phyloP scores from a whole-genome alignment of 192 early-diverging fungal species.

The Coemansia sp. region DNA sequence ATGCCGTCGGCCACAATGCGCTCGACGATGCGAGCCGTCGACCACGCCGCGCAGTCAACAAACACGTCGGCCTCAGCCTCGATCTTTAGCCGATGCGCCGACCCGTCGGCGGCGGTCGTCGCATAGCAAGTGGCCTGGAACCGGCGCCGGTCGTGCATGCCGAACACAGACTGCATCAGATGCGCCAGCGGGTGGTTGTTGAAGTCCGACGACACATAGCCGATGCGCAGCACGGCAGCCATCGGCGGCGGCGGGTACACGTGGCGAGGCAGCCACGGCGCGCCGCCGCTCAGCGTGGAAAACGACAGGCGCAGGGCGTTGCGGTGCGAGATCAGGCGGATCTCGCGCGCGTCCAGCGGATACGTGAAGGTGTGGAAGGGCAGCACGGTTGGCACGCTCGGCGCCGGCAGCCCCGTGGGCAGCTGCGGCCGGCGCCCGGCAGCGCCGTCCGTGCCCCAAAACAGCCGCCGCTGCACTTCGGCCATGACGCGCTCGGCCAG shows the following conservation, averaged over 20 bases:
- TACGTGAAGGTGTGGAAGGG: slow-evolving; percentile 97
- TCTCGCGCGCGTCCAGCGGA: slow-evolving; percentile 77
- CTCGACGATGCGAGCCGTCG: slow-evolving; percentile 74
- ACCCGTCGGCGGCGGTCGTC: slow-evolving; percentile 75
- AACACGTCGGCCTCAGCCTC: slow-evolving; percentile 78
- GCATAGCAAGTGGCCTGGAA: slow-evolving; percentile 85
- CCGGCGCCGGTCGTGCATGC: slow-evolving; percentile 75
- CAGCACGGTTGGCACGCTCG: slow-evolving; percentile 79
- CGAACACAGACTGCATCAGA: slow-evolving; percentile 95
- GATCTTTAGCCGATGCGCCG: slow-evolving; percentile 80
- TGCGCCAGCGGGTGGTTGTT: slow-evolving; percentile 92
- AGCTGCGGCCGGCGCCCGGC: slow-evolving; percentile 50
- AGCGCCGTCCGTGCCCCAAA: slow-evolving; percentile 39
- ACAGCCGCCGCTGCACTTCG: slow-evolving; percentile 68
- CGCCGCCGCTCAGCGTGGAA: slow-evolving; percentile 60
- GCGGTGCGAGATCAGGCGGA: slow-evolving; percentile 83
- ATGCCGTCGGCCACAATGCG: slow-evolving; percentile 74
- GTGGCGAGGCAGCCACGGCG: slow-evolving; percentile 59
- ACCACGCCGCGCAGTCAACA: slow-evolving; percentile 73
- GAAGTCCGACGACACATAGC: slow-evolving; percentile 92
- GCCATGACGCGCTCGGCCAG: slow-evolving; percentile 61
- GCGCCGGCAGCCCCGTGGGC: slow-evolving; percentile 58
- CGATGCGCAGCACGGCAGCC: slow-evolving; percentile 72
- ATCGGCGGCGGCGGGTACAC: slow-evolving; percentile 76
- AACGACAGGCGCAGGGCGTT: slow-evolving; percentile 83